Base-by-base conservation (phyloP, 1,284 basidiomycete species). In the Erythrobasidium hasegawianum region DNA sequence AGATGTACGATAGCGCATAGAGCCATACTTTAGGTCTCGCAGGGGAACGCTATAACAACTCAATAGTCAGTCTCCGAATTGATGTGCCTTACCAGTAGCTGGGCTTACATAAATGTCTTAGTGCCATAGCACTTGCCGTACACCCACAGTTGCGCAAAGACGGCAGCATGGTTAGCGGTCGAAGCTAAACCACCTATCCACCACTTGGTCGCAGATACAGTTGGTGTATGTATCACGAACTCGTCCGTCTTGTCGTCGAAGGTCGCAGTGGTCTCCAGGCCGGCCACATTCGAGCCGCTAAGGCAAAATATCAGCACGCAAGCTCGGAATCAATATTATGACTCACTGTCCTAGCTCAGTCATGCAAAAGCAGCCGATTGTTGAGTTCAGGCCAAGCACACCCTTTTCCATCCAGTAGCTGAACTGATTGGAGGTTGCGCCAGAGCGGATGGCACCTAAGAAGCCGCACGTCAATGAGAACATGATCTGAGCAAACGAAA, bases 351-450 rank as follows among this genome's bases (percentile, higher is more conserved):
- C 72, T 11, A 79, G 72, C 73, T 79, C 79, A 26, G 79, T 83
- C 82, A 84, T 83, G 59, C 80, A 81, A 68, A 83, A 83, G 75
- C 82, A 83, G 18, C 83, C 82, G 57, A 82, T 81, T 59, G 83
- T 80, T 39, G 81, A 81, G 71, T 82, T 81, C 50, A 81, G 75
- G 4, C 79, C 79, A 4, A 84, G 78, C 1, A 82, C 79, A 60
- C 83, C 83, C 68, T 80, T 79, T 60, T 81, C 80, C 70, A 83
- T 78, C 81, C 81, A 83, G 78, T 83, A 83, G 64, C 76, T 73
- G 68, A 78, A 76, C 70, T 79, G 78, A 68, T 75, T 76, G 8
- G 74, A 57, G 1, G 78, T 78, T 3, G 73, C 76, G 20, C 67
- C 70, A 50, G 59, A 68, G 1, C 69, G 57, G 41, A 71, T 57